Conservation (phyloP, 2,329 filamentous ascomycete species). For the Monosporascus sp. region DNA sequence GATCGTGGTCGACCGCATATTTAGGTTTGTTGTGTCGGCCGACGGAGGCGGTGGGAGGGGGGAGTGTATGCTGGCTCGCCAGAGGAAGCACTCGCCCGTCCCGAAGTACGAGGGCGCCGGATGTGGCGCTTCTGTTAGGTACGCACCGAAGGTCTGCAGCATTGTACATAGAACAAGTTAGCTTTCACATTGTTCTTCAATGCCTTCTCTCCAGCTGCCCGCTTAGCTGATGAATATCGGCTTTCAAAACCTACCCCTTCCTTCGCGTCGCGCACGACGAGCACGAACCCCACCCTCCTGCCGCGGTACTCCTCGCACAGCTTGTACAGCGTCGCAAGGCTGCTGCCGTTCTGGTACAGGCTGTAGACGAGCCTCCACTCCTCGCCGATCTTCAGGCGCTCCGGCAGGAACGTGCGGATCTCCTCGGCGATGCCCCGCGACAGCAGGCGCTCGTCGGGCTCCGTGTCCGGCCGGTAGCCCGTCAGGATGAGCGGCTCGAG, state of each 20-base stretch:
- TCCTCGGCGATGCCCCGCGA: slow-evolving; percentile 77
- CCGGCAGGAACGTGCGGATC: slow-evolving; percentile 81
- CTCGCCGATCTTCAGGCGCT: slow-evolving; percentile 80
- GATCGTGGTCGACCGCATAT: slow-evolving; percentile 38
- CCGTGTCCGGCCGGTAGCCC: slow-evolving; percentile 60
- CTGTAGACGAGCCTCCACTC: slow-evolving; percentile 85
- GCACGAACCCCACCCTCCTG: slow-evolving; percentile 77
- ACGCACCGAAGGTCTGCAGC: slow-evolving; percentile 76
- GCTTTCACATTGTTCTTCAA: too few relatives aligned
- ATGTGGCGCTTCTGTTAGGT: slow-evolving; percentile 83
- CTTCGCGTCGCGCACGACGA: slow-evolving; percentile 75
- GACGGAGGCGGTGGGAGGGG: slow-evolving; percentile 66
- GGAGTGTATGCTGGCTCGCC: slow-evolving; percentile 67
- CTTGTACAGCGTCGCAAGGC: slow-evolving; percentile 79
- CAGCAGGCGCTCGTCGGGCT: slow-evolving; percentile 59
- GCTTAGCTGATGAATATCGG: background rate
- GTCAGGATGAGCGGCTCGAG: slow-evolving; percentile 72
- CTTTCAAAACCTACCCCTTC: slow-evolving; percentile 56
- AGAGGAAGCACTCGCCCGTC: slow-evolving; percentile 93
- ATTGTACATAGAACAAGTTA: too few relatives aligned
- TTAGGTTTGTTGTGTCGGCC: slow-evolving; percentile 43
- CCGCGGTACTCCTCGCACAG: slow-evolving; percentile 64
- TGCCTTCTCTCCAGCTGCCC: background rate
- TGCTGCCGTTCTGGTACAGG: slow-evolving; percentile 86
- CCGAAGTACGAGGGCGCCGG: slow-evolving; percentile 84